Evolutionary conservation across 73 alveolate genomes (phyloP), one percentile per base, ranked within the genome.

Genomic region (Paramecium bursaria): DNA sequence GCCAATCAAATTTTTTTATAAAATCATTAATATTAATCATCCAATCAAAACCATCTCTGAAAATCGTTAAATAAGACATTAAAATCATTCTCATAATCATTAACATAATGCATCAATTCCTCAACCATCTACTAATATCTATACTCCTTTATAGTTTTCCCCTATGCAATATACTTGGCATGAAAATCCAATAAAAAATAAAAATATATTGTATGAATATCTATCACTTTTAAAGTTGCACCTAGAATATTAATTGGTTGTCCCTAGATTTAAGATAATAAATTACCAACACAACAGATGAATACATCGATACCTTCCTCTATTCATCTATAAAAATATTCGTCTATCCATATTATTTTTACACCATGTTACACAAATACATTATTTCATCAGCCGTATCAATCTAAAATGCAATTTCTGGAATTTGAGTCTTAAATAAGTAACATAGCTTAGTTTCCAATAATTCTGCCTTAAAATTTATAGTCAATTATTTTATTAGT

Each of bases 331-430:
- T 47, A 67, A 39, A 67, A 6, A 67, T 3, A 67, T 67, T 67
- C 4, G 55, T 67, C 22, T 31, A 39, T 10, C 82, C 82, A 19
- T 31, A 4, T 17, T 67, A 53, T 14, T 67, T 67, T 14, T 35
- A 67, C 1, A 67, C 14, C 14, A 42, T 26, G 44, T 67, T 67
- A 3, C 33, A 19, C 21, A 67, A 42, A 42, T 19, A 67, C 57
- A 67, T 35, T 39, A 67, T 35, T 13, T 67, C 82, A 67, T 67
- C 82, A 25, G 82, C 82, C 2, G 82, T 67, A 7, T 67, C 82
- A 39, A 67, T 67, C 2, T 42, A 31, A 67, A 39, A 67, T 23
- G 44, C n/a, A 3, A 67, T 42, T 39, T 67, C 82, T 7, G 82
- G 82, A 19, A 67, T 42, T 4, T 39, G 25, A 5, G 55, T 35